Evolutionary conservation across 1,284 basidiomycete genomes (phyloP).

Genomic region (Ustilago trichophora): DNA sequence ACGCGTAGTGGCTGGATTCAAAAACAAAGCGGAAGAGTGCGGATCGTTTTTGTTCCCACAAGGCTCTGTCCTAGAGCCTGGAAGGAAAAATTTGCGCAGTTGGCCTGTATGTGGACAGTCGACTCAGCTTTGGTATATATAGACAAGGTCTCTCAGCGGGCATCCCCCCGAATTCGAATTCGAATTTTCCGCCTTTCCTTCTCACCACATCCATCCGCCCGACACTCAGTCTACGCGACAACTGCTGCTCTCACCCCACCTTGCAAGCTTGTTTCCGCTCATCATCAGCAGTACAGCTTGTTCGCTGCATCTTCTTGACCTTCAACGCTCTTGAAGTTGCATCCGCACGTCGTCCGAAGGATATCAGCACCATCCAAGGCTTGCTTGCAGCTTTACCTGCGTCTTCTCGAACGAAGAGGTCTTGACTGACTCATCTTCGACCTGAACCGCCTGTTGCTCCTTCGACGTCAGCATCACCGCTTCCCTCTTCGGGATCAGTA

Average conservation of each 20-base stretch:
- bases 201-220: constrained; percentile 47
- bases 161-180: constrained; percentile 27
- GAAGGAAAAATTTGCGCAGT: constrained; percentile 10
- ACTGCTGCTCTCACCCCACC: constrained; percentile 19
- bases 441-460: constrained; percentile 9
- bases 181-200: constrained; percentile 39
- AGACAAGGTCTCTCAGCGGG: constrained; percentile 8
- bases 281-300: constrained; percentile 19
- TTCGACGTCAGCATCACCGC: constrained; percentile 15
- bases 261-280: constrained; percentile 19
- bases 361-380: constrained; percentile 17
- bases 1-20: constrained; percentile 1
- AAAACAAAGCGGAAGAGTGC: constrained; percentile 2
- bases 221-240: constrained; percentile 46
- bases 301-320: constrained; percentile 5
- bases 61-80: constrained; percentile 17
- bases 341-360: constrained; percentile 10
- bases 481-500: constrained; percentile 8
- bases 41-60: neutral
- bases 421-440: constrained; percentile 39
- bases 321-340: constrained; percentile 2
- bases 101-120: constrained; percentile 6
- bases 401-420: constrained; percentile 34
- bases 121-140: constrained; percentile 24
- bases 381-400: constrained; percentile 2